Conservation (phyloP, 73 alveolate genomes). For the Tetrahymena malaccensis region DNA sequence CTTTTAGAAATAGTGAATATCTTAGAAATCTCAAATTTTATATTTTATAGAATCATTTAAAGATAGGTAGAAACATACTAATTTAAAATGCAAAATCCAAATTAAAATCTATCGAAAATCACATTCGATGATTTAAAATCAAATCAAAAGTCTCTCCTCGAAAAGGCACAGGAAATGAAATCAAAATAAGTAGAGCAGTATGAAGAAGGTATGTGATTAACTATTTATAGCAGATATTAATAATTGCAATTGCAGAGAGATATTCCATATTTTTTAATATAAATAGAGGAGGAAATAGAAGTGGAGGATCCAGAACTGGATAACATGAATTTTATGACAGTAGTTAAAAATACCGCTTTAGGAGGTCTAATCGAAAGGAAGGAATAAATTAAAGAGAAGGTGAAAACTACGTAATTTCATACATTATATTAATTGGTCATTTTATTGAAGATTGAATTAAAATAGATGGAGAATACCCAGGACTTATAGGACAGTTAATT, state of each 20-base stretch:
- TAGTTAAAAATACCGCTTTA: not conserved
- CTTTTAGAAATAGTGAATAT: not conserved
- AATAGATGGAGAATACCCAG: conserved; percentile 44
- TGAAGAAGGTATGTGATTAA: not conserved
- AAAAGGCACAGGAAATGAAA: not conserved
- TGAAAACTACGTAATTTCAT: not conserved
- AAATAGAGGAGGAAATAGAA: not conserved
- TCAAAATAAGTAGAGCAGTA: not conserved
- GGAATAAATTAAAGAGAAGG: not conserved
- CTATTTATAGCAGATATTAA: not conserved
- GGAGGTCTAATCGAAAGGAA: not conserved
- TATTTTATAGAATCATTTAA: not conserved
- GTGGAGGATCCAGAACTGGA: not conserved
- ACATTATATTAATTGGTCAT: not conserved
- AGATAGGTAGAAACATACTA: not conserved
- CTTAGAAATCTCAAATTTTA: not conserved
- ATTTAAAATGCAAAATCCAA: not conserved
- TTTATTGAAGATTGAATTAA: not conserved
- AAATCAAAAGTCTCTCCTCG: not conserved
- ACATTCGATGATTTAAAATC: not conserved
- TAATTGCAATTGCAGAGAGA: too few species aligned
- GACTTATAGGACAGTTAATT: conserved; percentile 27
- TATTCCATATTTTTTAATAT: too few species aligned
- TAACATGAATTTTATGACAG: not conserved
- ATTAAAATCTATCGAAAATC: not conserved